Evolutionary conservation across 257 asterid species (phyloP).

Genomic region (Ilex asprella): DNA sequence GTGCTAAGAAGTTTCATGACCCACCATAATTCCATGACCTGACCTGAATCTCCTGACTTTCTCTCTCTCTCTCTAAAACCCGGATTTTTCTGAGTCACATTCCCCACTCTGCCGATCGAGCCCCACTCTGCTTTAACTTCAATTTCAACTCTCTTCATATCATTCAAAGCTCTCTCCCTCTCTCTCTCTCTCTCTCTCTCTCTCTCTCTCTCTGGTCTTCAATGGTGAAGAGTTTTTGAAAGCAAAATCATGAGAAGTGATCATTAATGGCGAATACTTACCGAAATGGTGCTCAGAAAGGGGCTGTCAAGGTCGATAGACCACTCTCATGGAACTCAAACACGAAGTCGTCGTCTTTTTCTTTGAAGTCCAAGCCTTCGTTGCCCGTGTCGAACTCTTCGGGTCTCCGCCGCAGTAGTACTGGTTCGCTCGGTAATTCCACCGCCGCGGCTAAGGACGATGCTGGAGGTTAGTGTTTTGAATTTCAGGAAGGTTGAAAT

Average conservation of each 20-base stretch:
- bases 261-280: constrained; percentile 33
- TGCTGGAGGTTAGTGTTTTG: constrained; percentile 29
- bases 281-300: constrained; percentile 42
- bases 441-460: constrained; percentile 25
- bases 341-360: constrained; percentile 36
- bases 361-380: constrained; percentile 37
- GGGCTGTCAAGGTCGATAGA: constrained; percentile 37
- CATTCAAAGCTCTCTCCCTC: neutral
- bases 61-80: neutral
- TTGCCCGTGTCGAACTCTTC: constrained; percentile 12
- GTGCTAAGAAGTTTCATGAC: neutral
- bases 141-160: neutral
- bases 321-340: constrained; percentile 24
- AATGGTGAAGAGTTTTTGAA: neutral
- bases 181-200: neutral
- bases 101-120: neutral
- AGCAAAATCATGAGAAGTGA: neutral
- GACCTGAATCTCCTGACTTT: neutral
- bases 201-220: neutral
- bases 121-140: neutral
- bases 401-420: constrained; percentile 40
- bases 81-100: neutral
- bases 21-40: neutral
- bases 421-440: constrained; percentile 24
- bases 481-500: neutral